phyloP scores from a whole-genome alignment of 306 rosid genomes.

The Biancaea sappan region DNA sequence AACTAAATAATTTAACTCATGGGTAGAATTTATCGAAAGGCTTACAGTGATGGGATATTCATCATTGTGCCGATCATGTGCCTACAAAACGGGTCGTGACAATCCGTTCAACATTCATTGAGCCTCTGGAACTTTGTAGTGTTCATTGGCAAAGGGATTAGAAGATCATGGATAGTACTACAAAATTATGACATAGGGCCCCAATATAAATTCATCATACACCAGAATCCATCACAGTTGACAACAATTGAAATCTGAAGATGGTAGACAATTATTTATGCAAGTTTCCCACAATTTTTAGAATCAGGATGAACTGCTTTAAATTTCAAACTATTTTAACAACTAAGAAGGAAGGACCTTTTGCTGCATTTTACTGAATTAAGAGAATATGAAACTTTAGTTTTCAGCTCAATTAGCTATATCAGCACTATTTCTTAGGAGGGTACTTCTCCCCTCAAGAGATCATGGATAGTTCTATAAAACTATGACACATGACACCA shows the following conservation, averaged over 20 bases:
- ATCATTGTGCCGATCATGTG: no score
- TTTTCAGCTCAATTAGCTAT: neutral
- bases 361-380: no score
- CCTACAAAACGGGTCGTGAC: no score
- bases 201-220: neutral
- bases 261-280: neutral
- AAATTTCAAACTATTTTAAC: slow-evolving; percentile 4
- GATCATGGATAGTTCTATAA: neutral
- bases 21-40: no score
- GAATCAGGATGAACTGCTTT: neutral
- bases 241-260: neutral
- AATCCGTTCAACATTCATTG: no score
- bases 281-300: neutral
- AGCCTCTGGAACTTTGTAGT: no score
- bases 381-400: no score
- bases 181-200: neutral
- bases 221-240: neutral
- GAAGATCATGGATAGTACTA: neutral
- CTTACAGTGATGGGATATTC: no score
- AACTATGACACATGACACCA: neutral
- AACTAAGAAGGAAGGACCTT: neutral
- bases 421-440: no score
- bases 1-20: no score
- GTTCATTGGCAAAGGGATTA: neutral
- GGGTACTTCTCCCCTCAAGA: no score